Evolutionary conservation across 768 basidiomycete species (phyloP), one percentile per base, ranked within the genome.

Genomic region (Trametes meyenii): DNA sequence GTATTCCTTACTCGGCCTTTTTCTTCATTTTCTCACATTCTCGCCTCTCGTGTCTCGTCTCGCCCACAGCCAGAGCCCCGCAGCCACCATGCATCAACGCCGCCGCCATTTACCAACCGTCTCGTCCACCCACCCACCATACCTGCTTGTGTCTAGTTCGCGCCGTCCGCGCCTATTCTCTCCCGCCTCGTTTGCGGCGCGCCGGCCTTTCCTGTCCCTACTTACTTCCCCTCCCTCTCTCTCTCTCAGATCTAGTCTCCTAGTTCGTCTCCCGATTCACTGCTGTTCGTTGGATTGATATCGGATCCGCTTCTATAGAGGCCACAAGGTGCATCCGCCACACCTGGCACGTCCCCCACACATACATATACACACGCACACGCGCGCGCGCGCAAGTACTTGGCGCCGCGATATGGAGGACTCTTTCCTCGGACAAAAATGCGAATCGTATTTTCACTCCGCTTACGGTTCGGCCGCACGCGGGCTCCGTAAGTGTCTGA

Each of bases 1-100:
- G 61, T 63, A 60, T 43, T 40, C 49, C 26, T 46, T 58, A 21
- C 55, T 64, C 58, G 52, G 59, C 50, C 43, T 58, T 51, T 24
- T 50, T 50, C 21, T n/a, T 53, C 51, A 46, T 23, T 23, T 19
- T 39, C 50, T 53, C 51, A 3, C 36, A 23, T 5, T 42, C 24
- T 38, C 49, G 48, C 35, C 36, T 52, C 43, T 42, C 46, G 39
- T 21, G 21, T 17, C 58, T 49, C 50, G 19, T 36, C 42, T 45
- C 38, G 24, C 38, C 24, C 52, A 21, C 35, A 33, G 19, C 46
- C 45, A 35, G 48, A 40, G 26, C 11, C 23, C 14, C 50, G 26
- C 16, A 38, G 46, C 57, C 26, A 19, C 38, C 57, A 43, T 54
- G 19, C 26, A 29, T 46, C 2, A 24, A 5, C 45, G 21, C 24